These are phyloP conservation scores for Lagenaria siceraria DNA, from an alignment of 306 rosid genomes.

Conservation along the genomic window DNA sequence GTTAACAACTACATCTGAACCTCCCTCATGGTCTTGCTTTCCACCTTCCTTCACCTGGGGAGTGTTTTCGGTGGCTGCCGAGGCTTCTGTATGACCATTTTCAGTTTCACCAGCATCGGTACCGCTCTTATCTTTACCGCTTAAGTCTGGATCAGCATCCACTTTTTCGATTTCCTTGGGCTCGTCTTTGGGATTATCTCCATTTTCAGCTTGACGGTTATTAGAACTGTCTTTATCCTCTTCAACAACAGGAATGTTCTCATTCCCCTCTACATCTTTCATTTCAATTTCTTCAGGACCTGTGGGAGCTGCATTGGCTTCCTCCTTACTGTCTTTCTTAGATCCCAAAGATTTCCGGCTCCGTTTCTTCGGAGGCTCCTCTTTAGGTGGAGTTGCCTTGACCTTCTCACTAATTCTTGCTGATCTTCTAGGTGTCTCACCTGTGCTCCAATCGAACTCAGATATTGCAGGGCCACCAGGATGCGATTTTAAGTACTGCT, in stretches of 20 bases:
- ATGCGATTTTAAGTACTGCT: constrained; percentile 74
- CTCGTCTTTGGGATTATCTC: constrained; percentile 18
- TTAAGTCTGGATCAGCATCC: not conserved
- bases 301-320: constrained; percentile 22
- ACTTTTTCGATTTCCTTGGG: constrained; percentile 3
- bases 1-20: not conserved
- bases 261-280: constrained; percentile 24
- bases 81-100: constrained; percentile 9
- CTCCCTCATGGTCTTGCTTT: not conserved
- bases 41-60: not conserved
- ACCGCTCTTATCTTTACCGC: constrained; percentile 1
- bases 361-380: constrained; percentile 58
- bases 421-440: constrained; percentile 88
- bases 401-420: constrained; percentile 75
- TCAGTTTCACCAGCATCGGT: constrained; percentile 19
- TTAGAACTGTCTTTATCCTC: constrained; percentile 10
- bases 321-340: constrained; percentile 48
- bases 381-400: constrained; percentile 52
- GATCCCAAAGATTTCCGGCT: constrained; percentile 51
- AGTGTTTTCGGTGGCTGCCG: not conserved
- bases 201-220: constrained; percentile 19
- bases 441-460: constrained; percentile 87
- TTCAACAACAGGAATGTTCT: constrained; percentile 7
- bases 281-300: constrained; percentile 16
- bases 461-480: constrained; percentile 58